Base-by-base conservation (phyloP, 2,329 filamentous ascomycete genomes). In the Penicillium occitanis region DNA sequence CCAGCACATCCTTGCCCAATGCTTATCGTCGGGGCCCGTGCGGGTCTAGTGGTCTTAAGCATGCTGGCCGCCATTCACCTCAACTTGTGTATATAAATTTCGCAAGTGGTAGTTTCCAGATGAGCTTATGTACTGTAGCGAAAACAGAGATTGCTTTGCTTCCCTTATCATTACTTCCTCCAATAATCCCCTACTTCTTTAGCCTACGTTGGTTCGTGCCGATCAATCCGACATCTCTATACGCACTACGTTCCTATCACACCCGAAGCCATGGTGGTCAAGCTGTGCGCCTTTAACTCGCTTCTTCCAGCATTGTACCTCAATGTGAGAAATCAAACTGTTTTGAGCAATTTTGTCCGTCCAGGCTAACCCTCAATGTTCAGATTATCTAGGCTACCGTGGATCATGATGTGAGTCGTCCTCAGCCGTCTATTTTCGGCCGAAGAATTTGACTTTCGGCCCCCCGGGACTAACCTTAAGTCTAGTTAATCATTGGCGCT, bases 31-130 rank as follows among this genome's bases (percentile, higher is more conserved):
- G 17, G 28, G 17, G 50, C 50, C 28, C 28, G 50, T n/a, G 50
- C 50, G 50, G 50, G 28, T 30, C 25, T 17, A 51, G 48, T 25
- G 25, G 48, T n/a, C 28, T 53, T 33, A 53, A 33, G 50, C 50
- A 53, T 33, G 28, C 22, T 53, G 50, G 33, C 50, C 50, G 50
- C 50, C 25, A 33, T 53, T 33, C 14, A 53, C 50, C 14, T 17
- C 50, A 53, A 33, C 28, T 33, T 53, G 50, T 53, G 50, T 33
- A 53, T 53, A 53, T 53, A 53, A 53, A 53, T 53, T 30, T 53
- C 28, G 50, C 28, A n/a, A 11, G 50, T 19, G n/a, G 50, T 53
- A 53, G 28, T 33, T n/a, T 11, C 14, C 30, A 28, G 25, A 17
- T 30, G 48, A 53, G 3, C 17, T 19, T 33, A 53, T 53, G 50